Base-by-base conservation (phyloP, 495 filamentous ascomycete genomes). In the Penicillium nucicola region DNA sequence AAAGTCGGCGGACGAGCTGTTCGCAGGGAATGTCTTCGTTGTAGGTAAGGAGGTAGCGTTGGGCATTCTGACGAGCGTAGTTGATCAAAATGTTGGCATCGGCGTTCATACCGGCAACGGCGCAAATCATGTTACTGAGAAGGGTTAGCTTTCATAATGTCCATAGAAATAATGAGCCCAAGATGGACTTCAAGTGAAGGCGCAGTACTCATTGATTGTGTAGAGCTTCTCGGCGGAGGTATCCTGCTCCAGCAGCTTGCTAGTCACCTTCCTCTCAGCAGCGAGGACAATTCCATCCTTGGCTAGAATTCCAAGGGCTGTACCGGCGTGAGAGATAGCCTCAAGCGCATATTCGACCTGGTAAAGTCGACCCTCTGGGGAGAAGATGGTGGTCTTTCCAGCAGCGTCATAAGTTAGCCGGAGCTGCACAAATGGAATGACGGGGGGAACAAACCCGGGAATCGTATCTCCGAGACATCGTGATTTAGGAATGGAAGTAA, bases 81-180 rank as follows among this genome's bases (percentile, higher is more conserved):
- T 97, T 97, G 85, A 98, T 97, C 60, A 98, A 87, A 73, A 98
- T 98, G 78, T 98, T 98, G 58, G 93, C 93, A 69, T 98, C 93
- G 66, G 93, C 92, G 41, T 90, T 97, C 93, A 97, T 97, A 75
- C 93, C 93, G 57, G 93, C 93, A 47, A 98, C 93, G 48, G 93
- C 93, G 77, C 92, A 97, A 69, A 98, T 97, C 95, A 97, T 97
- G 78, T 98, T 98, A 77, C 93, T 98, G 57, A 5, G 40, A 43
- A 30, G 18, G 4, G 52, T 71, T 53, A 70, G 62, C 34, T 50
- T 18, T 15, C 9, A 11, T 42, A 36, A 33, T 25, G 31, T 33
- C 13, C 15, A 45, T 28, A 39, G 1, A 1, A 48, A 17, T 12
- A 0, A 44, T 28, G 34, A 9, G 18, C 14, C 22, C 0, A 14